Evolutionary conservation across 2,329 filamentous ascomycete species (phyloP).

Genomic region (Metarhizium robertsii): DNA sequence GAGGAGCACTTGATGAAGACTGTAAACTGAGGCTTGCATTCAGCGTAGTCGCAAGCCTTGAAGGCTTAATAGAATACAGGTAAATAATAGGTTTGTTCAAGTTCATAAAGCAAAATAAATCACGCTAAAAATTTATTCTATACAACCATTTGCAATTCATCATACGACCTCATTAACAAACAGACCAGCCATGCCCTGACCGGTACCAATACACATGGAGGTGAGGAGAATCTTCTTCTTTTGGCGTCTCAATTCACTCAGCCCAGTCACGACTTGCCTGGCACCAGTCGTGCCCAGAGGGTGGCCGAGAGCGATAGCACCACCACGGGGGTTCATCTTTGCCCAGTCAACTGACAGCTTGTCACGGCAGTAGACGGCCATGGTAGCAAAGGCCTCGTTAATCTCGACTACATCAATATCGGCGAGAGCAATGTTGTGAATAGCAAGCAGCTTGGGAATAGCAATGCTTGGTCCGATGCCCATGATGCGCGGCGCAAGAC

Average conservation of each 20-base stretch:
- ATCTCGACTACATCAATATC: conserved; percentile 89
- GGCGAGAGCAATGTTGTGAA: conserved; percentile 67
- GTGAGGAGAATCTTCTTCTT: conserved; percentile 89
- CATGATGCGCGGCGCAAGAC: conserved; percentile 91
- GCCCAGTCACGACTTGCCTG: conserved; percentile 77
- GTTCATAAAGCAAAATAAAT: neutral
- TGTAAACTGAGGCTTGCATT: too few species aligned
- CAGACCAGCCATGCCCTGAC: conserved; percentile 59
- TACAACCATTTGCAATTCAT: conserved; percentile 7
- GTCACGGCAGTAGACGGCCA: conserved; percentile 89
- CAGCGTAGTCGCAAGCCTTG: too few species aligned
- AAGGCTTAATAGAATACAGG: too few species aligned
- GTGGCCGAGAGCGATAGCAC: conserved; percentile 76
- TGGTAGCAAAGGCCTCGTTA: conserved; percentile 96
- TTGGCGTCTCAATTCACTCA: conserved; percentile 73
- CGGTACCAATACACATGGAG: conserved; percentile 76
- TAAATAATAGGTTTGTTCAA: too few species aligned
- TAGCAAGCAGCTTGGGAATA: conserved; percentile 73
- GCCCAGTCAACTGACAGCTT: conserved; percentile 59
- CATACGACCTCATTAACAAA: conserved; percentile 47
- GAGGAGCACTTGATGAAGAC: too few species aligned
- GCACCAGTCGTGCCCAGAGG: conserved; percentile 72
- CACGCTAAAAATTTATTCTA: neutral
- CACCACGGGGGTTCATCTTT: conserved; percentile 76
- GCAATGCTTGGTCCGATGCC: conserved; percentile 74